Evolutionary conservation across 2,329 filamentous ascomycete genomes (phyloP).

Genomic region (Fusarium equiseti): DNA sequence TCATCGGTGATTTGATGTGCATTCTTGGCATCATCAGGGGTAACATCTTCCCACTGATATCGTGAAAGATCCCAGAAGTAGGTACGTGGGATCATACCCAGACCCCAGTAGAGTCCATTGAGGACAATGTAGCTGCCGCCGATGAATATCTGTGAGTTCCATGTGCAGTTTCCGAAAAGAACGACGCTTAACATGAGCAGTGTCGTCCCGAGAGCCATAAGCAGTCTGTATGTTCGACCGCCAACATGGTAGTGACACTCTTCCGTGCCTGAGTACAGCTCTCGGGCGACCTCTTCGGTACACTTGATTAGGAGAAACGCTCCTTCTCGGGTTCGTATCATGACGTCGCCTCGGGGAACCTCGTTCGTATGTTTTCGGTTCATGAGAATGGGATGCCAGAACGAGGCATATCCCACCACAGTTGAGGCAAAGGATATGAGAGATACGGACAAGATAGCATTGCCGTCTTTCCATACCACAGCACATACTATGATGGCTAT

Average conservation of each 20-base stretch:
- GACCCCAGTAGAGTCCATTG: conserved; percentile 70
- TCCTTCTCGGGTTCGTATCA: conserved; percentile 70
- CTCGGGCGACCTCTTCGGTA: conserved; percentile 70
- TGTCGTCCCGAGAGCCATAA: conserved; percentile 70
- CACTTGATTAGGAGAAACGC: conserved; percentile 70
- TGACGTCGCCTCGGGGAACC: conserved; percentile 68
- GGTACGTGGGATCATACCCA: conserved; percentile 62
- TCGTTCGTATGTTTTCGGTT: conserved; percentile 60
- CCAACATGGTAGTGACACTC: conserved; percentile 68
- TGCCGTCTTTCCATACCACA: conserved; percentile 53
- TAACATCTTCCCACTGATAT: conserved; percentile 60
- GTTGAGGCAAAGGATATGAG: conserved; percentile 66
- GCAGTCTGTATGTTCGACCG: conserved; percentile 60
- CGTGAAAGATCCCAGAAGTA: conserved; percentile 69
- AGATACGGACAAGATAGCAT: conserved; percentile 58
- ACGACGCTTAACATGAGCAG: conserved; percentile 72
- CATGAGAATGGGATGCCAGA: conserved; percentile 68
- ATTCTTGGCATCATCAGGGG: conserved; percentile 53
- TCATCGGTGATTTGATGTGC: conserved; percentile 51
- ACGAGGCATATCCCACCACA: conserved; percentile 67
- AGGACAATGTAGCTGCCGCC: conserved; percentile 68
- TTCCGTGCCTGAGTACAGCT: conserved; percentile 71
- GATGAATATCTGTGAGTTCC: conserved; percentile 70
- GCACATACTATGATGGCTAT: conserved; percentile 61
- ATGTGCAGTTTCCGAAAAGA: conserved; percentile 71